Base-by-base conservation (phyloP, 176 grass and related monocot species). In the Puya raimondii region DNA sequence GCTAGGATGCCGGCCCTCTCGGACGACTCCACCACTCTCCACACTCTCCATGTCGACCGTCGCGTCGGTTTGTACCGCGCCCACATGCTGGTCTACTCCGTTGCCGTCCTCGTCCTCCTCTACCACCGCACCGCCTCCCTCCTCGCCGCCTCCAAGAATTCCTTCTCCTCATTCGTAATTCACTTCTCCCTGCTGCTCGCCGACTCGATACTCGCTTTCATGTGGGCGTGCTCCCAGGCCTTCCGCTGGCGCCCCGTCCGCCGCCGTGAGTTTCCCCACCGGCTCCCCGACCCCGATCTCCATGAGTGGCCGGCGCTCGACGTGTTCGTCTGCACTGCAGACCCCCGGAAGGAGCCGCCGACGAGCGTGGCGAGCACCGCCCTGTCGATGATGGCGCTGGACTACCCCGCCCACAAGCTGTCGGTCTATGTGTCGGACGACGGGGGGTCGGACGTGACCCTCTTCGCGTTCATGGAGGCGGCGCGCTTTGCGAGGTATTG, bases 371-470 rank as follows among this genome's bases (percentile, higher is more conserved):
- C 27, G 16, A 80, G 63, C 72, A 85, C 77, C 6, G 72, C 83
- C 0, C 83, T 85, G 50, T 80, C 83, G 6, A 25, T 51, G 65
- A 51, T 85, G 67, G 77, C 72, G 27, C 80, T 85, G 14, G 77
- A 85, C 51, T 85, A 80, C 65, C 77, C 83, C 0, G 9, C 67
- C 33, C 61, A 76, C 16, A 80, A 58, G 67, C 12, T 85, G 26
- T 85, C 83, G 9, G 50, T 85, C 13, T 80, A 85, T 27, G 59
- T 85, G 64, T 85, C 83, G 1, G 83, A 85, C 70, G 83, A 85
- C 50, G 83, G 77, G 6, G 83, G 83, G 0, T 73, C 83, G 25
- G 77, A 74, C 26, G 26, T 76, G 29, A 85, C 83, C 14, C 72
- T 85, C 23, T 85, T 85, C 49, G 83, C 77, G 10, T 80, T 85